Percentiles rank a stretch among this genome's conserved stretches.
phyloP scores from a whole-genome alignment of 345 rosid species.

The Reutealis trisperma region DNA sequence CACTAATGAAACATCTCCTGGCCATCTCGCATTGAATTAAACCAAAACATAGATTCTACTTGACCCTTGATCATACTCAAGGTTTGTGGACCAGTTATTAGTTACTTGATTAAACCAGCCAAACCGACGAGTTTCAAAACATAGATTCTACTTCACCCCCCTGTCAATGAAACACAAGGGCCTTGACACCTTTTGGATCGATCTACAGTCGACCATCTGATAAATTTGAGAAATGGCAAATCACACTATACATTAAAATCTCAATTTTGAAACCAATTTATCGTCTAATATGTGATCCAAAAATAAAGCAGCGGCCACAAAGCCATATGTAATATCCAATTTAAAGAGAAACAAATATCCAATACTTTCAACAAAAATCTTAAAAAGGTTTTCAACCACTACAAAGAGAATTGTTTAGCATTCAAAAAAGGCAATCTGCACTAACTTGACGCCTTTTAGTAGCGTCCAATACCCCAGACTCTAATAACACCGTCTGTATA shows the following conservation, averaged over 20 bases:
- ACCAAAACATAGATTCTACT: too few relatives aligned
- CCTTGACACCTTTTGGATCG: background rate
- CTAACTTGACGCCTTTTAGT: background rate
- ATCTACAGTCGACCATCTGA: background rate
- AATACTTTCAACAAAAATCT: slow-evolving; percentile 11
- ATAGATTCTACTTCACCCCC: too few relatives aligned
- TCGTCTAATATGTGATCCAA: slow-evolving; percentile 7
- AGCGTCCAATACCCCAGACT: slow-evolving; percentile 95
- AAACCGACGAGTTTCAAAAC: too few relatives aligned
- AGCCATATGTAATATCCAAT: slow-evolving; percentile 9
- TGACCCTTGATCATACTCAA: too few relatives aligned
- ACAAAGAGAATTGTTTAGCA: background rate
- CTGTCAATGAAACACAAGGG: background rate
- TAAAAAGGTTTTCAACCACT: slow-evolving; percentile 5
- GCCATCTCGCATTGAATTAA: too few relatives aligned
- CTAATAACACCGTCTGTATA: slow-evolving; percentile 94
- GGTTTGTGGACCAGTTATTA: too few relatives aligned
- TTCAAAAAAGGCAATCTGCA: background rate
- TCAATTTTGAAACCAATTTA: background rate
- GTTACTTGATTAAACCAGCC: too few relatives aligned
- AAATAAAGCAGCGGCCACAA: slow-evolving; percentile 2
- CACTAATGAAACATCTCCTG: too few relatives aligned
- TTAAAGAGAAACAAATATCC: slow-evolving; percentile 7
- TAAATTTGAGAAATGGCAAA: background rate
- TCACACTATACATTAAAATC: background rate